Evolutionary conservation across 2,329 filamentous ascomycete genomes (phyloP), one percentile per base, ranked within the genome.

Genomic region (Botrytis cinerea): DNA sequence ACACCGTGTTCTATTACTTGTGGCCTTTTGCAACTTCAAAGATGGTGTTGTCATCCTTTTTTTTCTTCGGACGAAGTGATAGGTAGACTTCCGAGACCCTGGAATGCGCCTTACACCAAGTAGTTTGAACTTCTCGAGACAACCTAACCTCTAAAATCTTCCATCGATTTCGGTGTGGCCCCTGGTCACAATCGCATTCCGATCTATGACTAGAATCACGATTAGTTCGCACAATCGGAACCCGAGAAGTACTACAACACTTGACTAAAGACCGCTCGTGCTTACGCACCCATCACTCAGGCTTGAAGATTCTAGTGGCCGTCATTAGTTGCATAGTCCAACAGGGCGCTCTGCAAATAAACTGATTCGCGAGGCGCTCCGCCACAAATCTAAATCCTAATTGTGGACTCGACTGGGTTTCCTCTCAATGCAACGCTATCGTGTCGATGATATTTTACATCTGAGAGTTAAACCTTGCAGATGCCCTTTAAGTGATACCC

Each of bases 281-380:
- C 48, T 68, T 68, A 68, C 38, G 25, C n/a, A 40, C 35, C 25
- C 48, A 57, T 68, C 35, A 68, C 46, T 40, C 64, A 54, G 25
- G n/a, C 35, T 54, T 68, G 64, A 68, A 43, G 25, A 32, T 68
- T 25, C 16, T n/a, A 68, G 46, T 68, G 35, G 46, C 40, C 64
- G 35, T 54, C 46, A 68, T 67, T n/a, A 35, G 32, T 51, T 67
- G 22, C 32, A 46, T 67, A 25, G 25, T 51, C 25, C 22, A 51
- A 51, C 48, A n/a, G 22, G 48, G 48, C 25, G 10, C 48, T 38
- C 48, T 25, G 22, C 32, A n/a, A 38, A 28, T 38, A 46, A 43
- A 54, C 20, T 68, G 64, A 68, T 54, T 54, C n/a, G 32, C 35
- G 25, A 43, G 64, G 28, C 35, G n/a, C 48, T 40, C 35, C 25